A percentile compares a stretch with the other conserved stretches of the same genome.
Evolutionary conservation across 1,284 basidiomycete genomes (phyloP).

Genomic region (Ustilago nuda): DNA sequence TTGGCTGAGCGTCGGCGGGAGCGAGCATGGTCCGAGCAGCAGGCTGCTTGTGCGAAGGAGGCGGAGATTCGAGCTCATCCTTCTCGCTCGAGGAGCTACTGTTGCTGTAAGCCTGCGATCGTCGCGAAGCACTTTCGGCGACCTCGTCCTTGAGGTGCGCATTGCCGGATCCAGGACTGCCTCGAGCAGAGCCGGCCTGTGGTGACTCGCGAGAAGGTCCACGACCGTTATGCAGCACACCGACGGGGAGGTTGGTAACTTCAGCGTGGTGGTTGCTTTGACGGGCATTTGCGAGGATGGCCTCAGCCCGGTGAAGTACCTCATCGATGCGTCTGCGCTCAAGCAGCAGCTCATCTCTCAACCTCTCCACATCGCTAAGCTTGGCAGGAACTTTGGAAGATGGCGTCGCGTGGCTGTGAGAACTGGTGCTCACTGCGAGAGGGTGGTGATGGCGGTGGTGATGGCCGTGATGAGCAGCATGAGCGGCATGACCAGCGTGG

Average conservation of each 20-base stretch:
- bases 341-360: constrained; percentile 58
- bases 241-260: constrained; percentile 9
- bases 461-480: constrained; percentile 35
- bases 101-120: constrained; percentile 29
- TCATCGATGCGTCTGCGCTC: constrained; percentile 60
- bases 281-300: constrained; percentile 39
- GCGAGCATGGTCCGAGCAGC: constrained; percentile 15
- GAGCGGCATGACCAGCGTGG: constrained; percentile 33
- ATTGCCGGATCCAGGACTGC: constrained; percentile 25
- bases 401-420: constrained; percentile 22
- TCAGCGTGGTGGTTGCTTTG: constrained; percentile 28
- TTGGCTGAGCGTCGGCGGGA: constrained; percentile 17
- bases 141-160: constrained; percentile 23
- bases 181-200: constrained; percentile 16
- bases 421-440: constrained; percentile 22
- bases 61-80: constrained; percentile 49
- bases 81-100: constrained; percentile 47
- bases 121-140: constrained; percentile 20
- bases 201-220: constrained; percentile 29
- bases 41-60: constrained; percentile 23
- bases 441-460: constrained; percentile 52
- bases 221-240: constrained; percentile 31
- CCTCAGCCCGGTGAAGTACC: constrained; percentile 58
- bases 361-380: constrained; percentile 56
- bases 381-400: constrained; percentile 15